A percentile compares a stretch with the other conserved stretches of the same genome.
These are phyloP conservation scores for Tricholoma matsutake DNA, from an alignment of 768 basidiomycete species.

Conservation along the genomic window DNA sequence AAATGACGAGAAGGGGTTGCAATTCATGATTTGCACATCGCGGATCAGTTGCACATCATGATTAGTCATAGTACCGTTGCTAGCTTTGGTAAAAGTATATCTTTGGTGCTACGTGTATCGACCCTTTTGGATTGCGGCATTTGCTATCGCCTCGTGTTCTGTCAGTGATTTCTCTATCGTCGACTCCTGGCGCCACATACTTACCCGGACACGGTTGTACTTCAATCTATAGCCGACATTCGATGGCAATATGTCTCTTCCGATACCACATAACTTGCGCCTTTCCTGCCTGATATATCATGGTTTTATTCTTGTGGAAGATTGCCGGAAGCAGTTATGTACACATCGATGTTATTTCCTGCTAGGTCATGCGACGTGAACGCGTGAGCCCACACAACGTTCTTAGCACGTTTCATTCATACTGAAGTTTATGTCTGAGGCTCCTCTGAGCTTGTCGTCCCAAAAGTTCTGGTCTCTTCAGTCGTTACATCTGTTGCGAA, in stretches of 20 bases:
- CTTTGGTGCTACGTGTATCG: no score
- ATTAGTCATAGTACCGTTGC: no score
- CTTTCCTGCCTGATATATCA: background rate
- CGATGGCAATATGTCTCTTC: background rate
- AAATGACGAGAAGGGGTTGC: no score
- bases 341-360: background rate
- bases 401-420: background rate
- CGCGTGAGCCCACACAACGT: background rate
- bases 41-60: no score
- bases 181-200: no score
- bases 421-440: background rate
- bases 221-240: background rate
- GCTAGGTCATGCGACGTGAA: background rate
- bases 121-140: no score
- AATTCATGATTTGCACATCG: no score
- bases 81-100: no score
- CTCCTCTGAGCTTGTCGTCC: background rate
- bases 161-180: no score
- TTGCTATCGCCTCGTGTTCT: no score
- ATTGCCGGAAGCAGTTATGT: background rate
- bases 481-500: background rate
- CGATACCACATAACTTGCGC: background rate
- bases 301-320: background rate
- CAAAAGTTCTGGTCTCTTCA: background rate
- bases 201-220: background rate